Conservation (phyloP, 139 green algal species). For the Axilococcus clingmanii region DNA sequence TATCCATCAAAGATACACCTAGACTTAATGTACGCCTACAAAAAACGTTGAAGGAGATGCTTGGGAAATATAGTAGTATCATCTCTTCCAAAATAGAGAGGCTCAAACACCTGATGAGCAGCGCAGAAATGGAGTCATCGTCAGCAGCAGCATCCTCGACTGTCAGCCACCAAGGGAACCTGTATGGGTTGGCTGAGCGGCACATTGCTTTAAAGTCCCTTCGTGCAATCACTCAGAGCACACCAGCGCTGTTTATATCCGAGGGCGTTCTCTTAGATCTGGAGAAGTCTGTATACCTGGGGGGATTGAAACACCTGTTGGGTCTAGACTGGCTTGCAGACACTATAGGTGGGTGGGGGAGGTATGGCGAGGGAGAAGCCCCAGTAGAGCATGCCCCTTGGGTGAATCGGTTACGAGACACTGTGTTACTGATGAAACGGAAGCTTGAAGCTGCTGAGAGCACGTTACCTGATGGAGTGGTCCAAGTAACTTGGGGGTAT, state of each 20-base stretch:
- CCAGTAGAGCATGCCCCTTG: neutral
- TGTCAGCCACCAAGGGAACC: slow-evolving; percentile 22
- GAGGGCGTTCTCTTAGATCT: too few relatives aligned
- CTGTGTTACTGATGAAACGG: neutral
- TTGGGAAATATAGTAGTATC: neutral
- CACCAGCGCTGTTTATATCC: too few relatives aligned
- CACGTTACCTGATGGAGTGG: neutral
- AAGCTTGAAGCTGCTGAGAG: neutral
- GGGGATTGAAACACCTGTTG: too few relatives aligned
- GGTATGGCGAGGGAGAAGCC: too few relatives aligned
- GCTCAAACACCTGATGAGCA: too few relatives aligned
- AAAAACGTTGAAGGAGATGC: neutral
- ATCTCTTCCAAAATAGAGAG: too few relatives aligned
- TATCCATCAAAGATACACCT: slow-evolving; percentile 18
- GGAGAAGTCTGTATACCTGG: too few relatives aligned
- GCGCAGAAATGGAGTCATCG: neutral
- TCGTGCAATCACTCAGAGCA: too few relatives aligned
- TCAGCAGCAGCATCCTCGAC: neutral
- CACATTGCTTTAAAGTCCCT: slow-evolving; percentile 23
- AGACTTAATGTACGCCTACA: slow-evolving; percentile 7
- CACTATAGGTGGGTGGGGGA: too few relatives aligned
- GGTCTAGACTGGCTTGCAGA: slow-evolving; percentile 14
- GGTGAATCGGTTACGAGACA: neutral
- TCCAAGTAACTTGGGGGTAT: slow-evolving; percentile 39
- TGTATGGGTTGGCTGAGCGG: slow-evolving; percentile 35